Evolutionary conservation across 306 rosid species (phyloP).

Genomic region (Trifolium repens): DNA sequence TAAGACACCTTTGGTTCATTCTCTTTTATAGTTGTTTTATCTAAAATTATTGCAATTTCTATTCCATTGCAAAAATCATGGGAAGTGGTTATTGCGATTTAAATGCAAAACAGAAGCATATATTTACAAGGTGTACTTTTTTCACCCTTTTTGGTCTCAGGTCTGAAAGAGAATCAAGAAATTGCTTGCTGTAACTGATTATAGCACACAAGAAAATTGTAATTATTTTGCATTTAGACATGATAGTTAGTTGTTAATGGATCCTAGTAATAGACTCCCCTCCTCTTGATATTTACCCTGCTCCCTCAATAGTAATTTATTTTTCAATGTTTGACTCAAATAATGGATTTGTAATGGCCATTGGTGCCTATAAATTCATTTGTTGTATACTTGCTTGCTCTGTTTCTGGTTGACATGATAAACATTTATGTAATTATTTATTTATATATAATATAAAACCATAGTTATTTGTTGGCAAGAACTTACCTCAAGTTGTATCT

Average conservation of each 20-base stretch:
- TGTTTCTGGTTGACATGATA: background rate
- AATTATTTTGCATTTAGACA: background rate
- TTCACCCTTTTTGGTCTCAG: background rate
- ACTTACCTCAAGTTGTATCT: background rate
- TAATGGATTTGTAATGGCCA: slow-evolving; percentile 8
- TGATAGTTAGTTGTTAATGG: background rate
- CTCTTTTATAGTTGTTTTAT: slow-evolving; percentile 43
- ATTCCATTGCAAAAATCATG: slow-evolving; percentile 14
- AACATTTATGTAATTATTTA: background rate
- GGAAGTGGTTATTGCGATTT: slow-evolving; percentile 1
- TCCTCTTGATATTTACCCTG: background rate
- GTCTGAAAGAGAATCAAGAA: slow-evolving; percentile 9
- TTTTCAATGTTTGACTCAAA: background rate
- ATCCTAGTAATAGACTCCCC: background rate
- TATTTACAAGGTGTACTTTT: background rate
- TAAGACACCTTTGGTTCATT: slow-evolving; percentile 28
- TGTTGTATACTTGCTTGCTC: background rate
- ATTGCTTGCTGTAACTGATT: background rate
- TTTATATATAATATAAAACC: background rate
- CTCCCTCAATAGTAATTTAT: background rate
- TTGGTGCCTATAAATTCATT: background rate
- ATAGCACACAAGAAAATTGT: background rate
- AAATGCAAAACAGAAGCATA: background rate
- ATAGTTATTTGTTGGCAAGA: background rate
- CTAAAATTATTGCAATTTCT: slow-evolving; percentile 23